Conservation (phyloP, 2,329 filamentous ascomycete species). For the Dothideomycetidae sp. region DNA sequence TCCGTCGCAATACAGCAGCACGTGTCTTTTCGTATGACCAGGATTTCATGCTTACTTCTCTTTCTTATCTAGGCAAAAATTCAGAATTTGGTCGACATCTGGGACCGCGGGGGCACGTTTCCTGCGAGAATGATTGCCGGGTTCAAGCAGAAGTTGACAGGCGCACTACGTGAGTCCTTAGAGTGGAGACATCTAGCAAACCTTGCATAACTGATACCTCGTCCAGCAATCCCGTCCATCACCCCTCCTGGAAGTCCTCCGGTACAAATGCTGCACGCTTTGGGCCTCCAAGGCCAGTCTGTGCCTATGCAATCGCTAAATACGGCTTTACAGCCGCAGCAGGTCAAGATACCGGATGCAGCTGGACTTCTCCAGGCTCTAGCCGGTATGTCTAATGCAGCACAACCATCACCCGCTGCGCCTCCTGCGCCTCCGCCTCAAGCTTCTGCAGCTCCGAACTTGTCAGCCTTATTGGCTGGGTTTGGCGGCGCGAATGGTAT, state of each 20-base stretch:
- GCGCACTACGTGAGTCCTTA: constrained; percentile 48
- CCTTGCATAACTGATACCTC: not conserved
- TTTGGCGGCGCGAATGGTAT: not conserved
- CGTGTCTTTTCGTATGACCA: too few species aligned
- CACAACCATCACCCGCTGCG: constrained; percentile 7
- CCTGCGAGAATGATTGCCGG: constrained; percentile 61
- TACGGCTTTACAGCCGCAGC: constrained; percentile 13
- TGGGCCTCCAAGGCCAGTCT: constrained; percentile 9
- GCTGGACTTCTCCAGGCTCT: constrained; percentile 24
- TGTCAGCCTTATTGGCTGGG: constrained; percentile 11
- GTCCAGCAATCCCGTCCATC: constrained; percentile 15
- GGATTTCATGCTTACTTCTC: too few species aligned
- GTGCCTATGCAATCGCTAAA: constrained; percentile 1
- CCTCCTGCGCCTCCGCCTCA: not conserved
- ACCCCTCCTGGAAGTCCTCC: constrained; percentile 20
- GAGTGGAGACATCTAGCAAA: not conserved
- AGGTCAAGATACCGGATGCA: constrained; percentile 17
- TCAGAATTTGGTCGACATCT: constrained; percentile 88
- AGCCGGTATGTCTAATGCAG: constrained; percentile 17
- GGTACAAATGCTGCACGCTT: constrained; percentile 16
- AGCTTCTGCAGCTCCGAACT: constrained; percentile 6
- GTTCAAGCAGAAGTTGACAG: constrained; percentile 68
- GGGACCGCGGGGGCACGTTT: constrained; percentile 92
- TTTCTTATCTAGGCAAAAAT: constrained; percentile 98
- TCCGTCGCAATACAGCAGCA: too few species aligned